Conservation (phyloP, 352 stramenopile genomes). For the Plasmopara viticola region DNA sequence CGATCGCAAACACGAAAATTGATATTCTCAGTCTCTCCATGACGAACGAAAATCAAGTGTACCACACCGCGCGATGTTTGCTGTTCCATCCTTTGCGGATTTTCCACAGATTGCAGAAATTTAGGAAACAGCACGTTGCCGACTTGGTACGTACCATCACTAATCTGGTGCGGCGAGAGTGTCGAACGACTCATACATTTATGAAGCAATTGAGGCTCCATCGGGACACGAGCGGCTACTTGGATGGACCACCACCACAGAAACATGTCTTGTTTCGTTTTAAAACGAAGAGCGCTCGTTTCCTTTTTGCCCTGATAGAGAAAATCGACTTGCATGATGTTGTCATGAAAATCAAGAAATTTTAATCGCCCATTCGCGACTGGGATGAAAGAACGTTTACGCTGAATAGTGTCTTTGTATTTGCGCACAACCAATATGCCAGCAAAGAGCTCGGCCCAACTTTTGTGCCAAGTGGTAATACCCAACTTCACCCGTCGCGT, state of each 20-base stretch:
- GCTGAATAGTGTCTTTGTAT: slow-evolving; percentile 48
- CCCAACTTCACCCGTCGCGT: slow-evolving; percentile 37
- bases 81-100: slow-evolving; percentile 14
- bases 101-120: slow-evolving; percentile 16
- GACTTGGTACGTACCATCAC: slow-evolving; percentile 42
- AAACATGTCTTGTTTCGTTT: slow-evolving; percentile 54
- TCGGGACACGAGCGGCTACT: slow-evolving; percentile 39
- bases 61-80: slow-evolving; percentile 29
- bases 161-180: slow-evolving; percentile 42
- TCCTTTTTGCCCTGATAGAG: slow-evolving; percentile 45
- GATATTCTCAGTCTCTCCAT: slow-evolving; percentile 80
- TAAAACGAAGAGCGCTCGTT: slow-evolving; percentile 38
- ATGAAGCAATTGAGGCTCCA: slow-evolving; percentile 41
- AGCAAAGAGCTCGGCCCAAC: slow-evolving; percentile 66
- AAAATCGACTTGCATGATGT: slow-evolving; percentile 52
- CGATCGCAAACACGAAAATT: slow-evolving; percentile 68
- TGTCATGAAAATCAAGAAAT: slow-evolving; percentile 48
- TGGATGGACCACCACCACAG: slow-evolving; percentile 76
- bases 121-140: slow-evolving; percentile 63
- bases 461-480: slow-evolving; percentile 38
- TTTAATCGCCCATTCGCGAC: slow-evolving; percentile 37
- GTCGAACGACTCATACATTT: slow-evolving; percentile 40
- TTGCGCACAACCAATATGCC: slow-evolving; percentile 58
- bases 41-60: slow-evolving; percentile 65
- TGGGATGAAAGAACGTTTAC: slow-evolving; percentile 48